phyloP scores from a whole-genome alignment of 768 basidiomycete species.

The Xerocomellus intermedius region DNA sequence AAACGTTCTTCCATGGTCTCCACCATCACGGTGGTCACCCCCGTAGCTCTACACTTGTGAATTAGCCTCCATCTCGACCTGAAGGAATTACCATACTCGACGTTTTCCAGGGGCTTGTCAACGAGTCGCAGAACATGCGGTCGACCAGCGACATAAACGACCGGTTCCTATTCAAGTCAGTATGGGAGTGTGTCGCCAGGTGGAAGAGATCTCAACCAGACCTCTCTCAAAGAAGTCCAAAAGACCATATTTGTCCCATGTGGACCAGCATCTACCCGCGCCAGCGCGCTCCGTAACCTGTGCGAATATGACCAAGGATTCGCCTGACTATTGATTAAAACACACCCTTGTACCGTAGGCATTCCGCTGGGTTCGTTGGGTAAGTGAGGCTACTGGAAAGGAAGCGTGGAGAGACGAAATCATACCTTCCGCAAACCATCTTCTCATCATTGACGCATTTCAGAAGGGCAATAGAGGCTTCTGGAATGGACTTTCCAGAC shows the following conservation, averaged over 20 bases:
- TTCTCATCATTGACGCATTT: conserved; percentile 43
- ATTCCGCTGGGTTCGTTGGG: conserved; percentile 63
- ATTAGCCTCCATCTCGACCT: not conserved
- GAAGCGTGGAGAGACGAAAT: not conserved
- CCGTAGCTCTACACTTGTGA: conserved; percentile 67
- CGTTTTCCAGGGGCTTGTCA: conserved; percentile 87
- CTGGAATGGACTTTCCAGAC: conserved; percentile 27
- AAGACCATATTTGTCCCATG: conserved; percentile 72
- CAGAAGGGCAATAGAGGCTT: conserved; percentile 35
- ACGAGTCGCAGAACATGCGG: conserved; percentile 90
- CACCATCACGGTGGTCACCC: conserved; percentile 85
- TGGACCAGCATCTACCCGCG: conserved; percentile 76
- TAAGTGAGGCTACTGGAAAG: conserved; percentile 23
- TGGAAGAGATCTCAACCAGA: conserved; percentile 28
- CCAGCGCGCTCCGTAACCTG: conserved; percentile 76
- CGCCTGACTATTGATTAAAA: not conserved
- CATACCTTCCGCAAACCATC: conserved; percentile 77
- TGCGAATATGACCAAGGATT: not conserved
- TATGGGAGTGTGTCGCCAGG: not conserved
- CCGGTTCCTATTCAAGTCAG: conserved; percentile 67
- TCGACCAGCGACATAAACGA: conserved; percentile 81
- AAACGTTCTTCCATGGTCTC: conserved; percentile 88
- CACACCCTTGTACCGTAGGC: conserved; percentile 82
- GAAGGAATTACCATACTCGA: conserved; percentile 60
- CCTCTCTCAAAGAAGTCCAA: conserved; percentile 97